These are phyloP conservation scores for Alternaria gaisen DNA, from an alignment of 2,329 filamentous ascomycete genomes.

Conservation along the genomic window DNA sequence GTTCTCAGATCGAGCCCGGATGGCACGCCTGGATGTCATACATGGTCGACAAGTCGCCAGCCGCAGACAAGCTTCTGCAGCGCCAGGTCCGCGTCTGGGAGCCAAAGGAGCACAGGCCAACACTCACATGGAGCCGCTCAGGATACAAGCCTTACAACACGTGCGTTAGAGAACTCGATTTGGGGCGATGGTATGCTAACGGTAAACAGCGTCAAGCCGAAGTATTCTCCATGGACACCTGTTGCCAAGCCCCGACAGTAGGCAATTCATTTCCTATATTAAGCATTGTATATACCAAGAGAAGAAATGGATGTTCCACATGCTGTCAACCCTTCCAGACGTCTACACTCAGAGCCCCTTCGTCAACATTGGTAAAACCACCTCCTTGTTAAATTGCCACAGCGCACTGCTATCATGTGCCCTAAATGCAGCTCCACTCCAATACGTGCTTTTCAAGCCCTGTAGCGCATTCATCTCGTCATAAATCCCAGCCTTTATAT, in stretches of 20 bases:
- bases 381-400: conserved; percentile 47
- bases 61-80: conserved; percentile 75
- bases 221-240: conserved; percentile 60
- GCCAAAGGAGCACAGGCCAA: conserved; percentile 74
- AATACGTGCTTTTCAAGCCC: conserved; percentile 30
- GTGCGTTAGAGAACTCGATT: conserved; percentile 65
- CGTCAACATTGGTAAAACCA: conserved; percentile 3
- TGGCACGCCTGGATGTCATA: conserved; percentile 99
- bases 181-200: conserved; percentile 16
- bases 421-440: conserved; percentile 30
- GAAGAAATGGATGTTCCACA: conserved; percentile 7
- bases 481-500: conserved; percentile 28
- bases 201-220: conserved; percentile 56
- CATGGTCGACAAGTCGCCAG: conserved; percentile 85
- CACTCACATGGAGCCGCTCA: conserved; percentile 76
- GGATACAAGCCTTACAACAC: conserved; percentile 96
- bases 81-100: conserved; percentile 78
- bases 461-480: conserved; percentile 34
- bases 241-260: conserved; percentile 55
- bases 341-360: neutral
- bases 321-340: neutral
- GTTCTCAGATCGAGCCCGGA: conserved; percentile 87
- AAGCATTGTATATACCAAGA: conserved; percentile 37
- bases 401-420: conserved; percentile 28
- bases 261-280: conserved; percentile 21